Evolutionary conservation across 1,284 basidiomycete species (phyloP), one percentile per base, ranked within the genome.

Genomic region (Austropuccinia psidii): DNA sequence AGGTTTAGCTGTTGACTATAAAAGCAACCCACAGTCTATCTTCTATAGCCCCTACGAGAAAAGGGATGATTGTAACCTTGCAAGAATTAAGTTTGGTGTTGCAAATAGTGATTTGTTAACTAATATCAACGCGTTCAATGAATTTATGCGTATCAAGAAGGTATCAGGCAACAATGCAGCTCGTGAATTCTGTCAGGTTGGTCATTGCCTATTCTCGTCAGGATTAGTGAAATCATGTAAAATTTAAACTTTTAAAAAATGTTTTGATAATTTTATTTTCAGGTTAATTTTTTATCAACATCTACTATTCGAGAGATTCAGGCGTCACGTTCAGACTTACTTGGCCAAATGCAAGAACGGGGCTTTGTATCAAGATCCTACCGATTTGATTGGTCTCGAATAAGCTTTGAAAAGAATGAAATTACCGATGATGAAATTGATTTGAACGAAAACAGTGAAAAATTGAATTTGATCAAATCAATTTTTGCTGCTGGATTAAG

Each of bases 61-160:
- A 80, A 84, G 91, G 7, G 89, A 94, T 39, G 90, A 91, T 77
- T 88, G 89, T 7, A 85, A 15, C 76, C 91, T 89, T 75, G 89
- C 90, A 3, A 85, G 88, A 74, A 83, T 85, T 57, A 84, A 84
- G 11, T 93, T 93, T 78, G 82, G 86, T 9, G 84, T 83, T 13
- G 88, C 84, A n/a, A 87, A 88, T 74, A 94, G 91, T 76, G 94
- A 97, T 79, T 83, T 97, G 5, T 82, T 97, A 33, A 92, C 91
- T 0, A 90, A 93, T 77, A 84, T 87, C 7, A 84, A 86, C 55
- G 91, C 91, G 0, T 95, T 89, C 79, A 84, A 89, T 41, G 85
- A 88, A 75, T 90, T 86, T 75, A 81, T 85, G 55, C 82, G 82
- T 52, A 79, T 90, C 60, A 84, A 85, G 17, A 79, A 81, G 8